Evolutionary conservation across 805 yeast genomes (phyloP).

Genomic region (Candida odintsovae): DNA sequence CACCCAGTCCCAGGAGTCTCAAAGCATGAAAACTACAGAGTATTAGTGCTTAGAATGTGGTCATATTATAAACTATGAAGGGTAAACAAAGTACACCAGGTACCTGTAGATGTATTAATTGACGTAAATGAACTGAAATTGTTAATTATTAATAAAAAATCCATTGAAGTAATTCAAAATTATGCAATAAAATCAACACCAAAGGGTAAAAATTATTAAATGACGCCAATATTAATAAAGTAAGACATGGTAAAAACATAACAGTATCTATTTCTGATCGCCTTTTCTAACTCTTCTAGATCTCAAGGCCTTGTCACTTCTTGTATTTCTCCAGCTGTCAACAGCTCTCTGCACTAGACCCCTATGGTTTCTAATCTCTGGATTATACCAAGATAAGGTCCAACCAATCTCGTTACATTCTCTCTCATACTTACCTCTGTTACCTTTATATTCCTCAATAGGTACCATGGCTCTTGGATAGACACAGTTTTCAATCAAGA

Average conservation of each 20-base stretch:
- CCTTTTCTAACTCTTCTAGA: conserved; percentile 34
- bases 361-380: conserved; percentile 35
- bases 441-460: conserved; percentile 36
- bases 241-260: not conserved
- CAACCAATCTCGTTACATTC: conserved; percentile 45
- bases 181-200: too few relatives aligned
- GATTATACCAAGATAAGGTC: conserved; percentile 38
- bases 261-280: not conserved
- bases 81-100: too few relatives aligned
- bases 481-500: conserved; percentile 36
- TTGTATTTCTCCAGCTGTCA: conserved; percentile 45
- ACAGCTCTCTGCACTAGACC: conserved; percentile 48
- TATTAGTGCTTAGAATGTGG: too few relatives aligned
- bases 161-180: not conserved
- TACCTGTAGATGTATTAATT: too few relatives aligned
- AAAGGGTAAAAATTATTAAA: too few relatives aligned
- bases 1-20: too few relatives aligned
- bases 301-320: conserved; percentile 33
- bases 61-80: too few relatives aligned
- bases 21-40: too few relatives aligned
- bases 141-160: not conserved
- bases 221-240: too few relatives aligned
- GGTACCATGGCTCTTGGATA: conserved; percentile 44
- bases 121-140: not conserved
- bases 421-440: conserved; percentile 39